Evolutionary conservation across 352 stramenopile species (phyloP).

Genomic region (Globisporangium paroecandrum): DNA sequence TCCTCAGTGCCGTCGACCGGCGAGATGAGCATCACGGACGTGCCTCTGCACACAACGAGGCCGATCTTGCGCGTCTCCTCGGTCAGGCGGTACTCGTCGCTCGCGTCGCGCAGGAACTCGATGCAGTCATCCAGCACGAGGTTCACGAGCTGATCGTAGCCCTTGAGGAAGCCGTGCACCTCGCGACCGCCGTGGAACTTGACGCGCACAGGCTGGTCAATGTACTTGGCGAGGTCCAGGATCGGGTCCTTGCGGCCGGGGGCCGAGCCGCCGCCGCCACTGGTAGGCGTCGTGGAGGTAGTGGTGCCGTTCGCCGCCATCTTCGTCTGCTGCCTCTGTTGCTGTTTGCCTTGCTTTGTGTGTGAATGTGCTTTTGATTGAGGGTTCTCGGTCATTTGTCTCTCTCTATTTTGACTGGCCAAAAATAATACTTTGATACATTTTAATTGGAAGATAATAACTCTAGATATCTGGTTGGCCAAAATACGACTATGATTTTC

Average conservation of each 20-base stretch:
- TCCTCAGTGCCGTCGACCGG: conserved; percentile 89
- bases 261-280: conserved; percentile 18
- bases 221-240: conserved; percentile 93
- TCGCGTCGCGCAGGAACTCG: conserved; percentile 92
- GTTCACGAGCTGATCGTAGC: conserved; percentile 97
- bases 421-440: neutral
- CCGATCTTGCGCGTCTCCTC: conserved; percentile 91
- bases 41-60: conserved; percentile 92
- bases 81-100: conserved; percentile 87
- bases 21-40: conserved; percentile 90
- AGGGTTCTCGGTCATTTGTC: conserved; percentile 5
- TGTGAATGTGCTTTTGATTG: neutral
- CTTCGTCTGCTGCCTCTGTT: neutral
- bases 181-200: conserved; percentile 94
- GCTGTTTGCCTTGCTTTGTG: conserved; percentile 1
- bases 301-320: conserved; percentile 59
- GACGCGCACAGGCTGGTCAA: conserved; percentile 93
- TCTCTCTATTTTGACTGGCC: neutral
- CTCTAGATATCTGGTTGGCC: neutral
- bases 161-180: conserved; percentile 90
- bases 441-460: neutral
- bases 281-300: conserved; percentile 16
- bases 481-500: neutral
- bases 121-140: conserved; percentile 96
- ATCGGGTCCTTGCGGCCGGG: conserved; percentile 77